Base-by-base conservation (phyloP, 805 yeast species). In the Candida jianshihensis region DNA sequence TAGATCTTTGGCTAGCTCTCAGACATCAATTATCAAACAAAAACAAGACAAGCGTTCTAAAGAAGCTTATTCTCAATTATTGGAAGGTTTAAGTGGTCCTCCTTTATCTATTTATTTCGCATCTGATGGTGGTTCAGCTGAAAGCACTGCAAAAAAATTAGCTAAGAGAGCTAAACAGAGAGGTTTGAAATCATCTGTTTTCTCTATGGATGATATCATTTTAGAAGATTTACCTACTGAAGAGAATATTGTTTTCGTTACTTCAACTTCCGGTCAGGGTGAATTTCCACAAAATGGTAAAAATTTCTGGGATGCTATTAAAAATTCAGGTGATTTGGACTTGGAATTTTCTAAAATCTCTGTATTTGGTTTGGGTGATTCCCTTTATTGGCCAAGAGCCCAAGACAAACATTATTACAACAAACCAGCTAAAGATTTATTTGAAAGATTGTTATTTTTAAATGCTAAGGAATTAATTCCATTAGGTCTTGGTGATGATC, bases 331-430 rank as follows among this genome's bases (percentile, higher is more conserved):
- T 2, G 75, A 75, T 47, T 61, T 86, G 26, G 97, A 90, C 67
- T 60, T 90, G 31, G 69, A 68, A 43, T 83, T 80, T 49, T 53
- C 85, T n/a, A 59, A 65, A 26, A 66, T 89, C 41, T 71, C 90
- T 6, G 71, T 85, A 11, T 82, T 92, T 53, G 98, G 98, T 0
- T 60, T 92, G 3, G 98, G 98, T 31, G 97, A 92, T 55, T 81
- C 96, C 3, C 77, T 92, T 5, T 92, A 92, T 58, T 90, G 97
- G 97, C 97, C 97, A 50, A 77, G 97, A 64, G 85, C 86, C 60
- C 95, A 90, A 61, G 97, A 90, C 64, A 78, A 79, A 49, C 90
- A 84, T 59, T 90, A 85, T 65, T 90, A 87, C 65, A 90, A 90
- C 68, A 89, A 88, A 59, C 97, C 97, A 13, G 75, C 81, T 15